These are phyloP conservation scores for Tarenaya hassleriana DNA, from an alignment of 345 rosid genomes.

Conservation along the genomic window DNA sequence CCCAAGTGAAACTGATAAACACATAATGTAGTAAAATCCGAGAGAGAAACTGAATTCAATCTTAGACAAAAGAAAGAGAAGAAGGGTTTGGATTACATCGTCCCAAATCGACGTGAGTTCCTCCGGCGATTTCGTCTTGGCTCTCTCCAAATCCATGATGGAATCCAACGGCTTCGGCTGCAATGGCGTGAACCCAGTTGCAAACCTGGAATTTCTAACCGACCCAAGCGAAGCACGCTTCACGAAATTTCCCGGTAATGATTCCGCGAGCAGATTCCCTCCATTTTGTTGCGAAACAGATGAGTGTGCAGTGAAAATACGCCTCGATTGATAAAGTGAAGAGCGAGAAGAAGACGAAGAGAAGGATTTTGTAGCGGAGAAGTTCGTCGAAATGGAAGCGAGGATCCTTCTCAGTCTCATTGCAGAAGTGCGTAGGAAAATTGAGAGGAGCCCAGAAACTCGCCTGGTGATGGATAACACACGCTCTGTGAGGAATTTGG, in stretches of 20 bases:
- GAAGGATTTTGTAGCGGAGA: slow-evolving; percentile 15
- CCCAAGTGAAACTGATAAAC: slow-evolving; percentile 71
- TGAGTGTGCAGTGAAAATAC: slow-evolving; percentile 19
- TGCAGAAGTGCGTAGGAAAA: not conserved
- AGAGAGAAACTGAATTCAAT: not conserved
- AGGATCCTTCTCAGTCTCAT: slow-evolving; percentile 26
- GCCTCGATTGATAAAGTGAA: slow-evolving; percentile 19
- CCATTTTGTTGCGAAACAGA: slow-evolving; percentile 22
- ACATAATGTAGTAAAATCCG: slow-evolving; percentile 3
- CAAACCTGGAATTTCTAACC: slow-evolving; percentile 64
- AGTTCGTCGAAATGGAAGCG: slow-evolving; percentile 9
- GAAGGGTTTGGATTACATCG: slow-evolving; percentile 39
- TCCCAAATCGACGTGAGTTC: slow-evolving; percentile 86
- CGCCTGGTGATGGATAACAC: not conserved
- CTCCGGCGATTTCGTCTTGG: slow-evolving; percentile 55
- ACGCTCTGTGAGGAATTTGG: slow-evolving; percentile 15
- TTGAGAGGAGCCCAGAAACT: not conserved
- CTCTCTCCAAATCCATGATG: slow-evolving; percentile 71
- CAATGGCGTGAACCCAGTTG: slow-evolving; percentile 76
- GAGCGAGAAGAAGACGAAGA: slow-evolving; percentile 14
- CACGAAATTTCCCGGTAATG: slow-evolving; percentile 42
- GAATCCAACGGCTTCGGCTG: slow-evolving; percentile 81
- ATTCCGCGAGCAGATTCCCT: slow-evolving; percentile 16
- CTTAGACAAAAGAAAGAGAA: not conserved
- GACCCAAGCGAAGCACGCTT: slow-evolving; percentile 70